phyloP scores from a whole-genome alignment of 2,329 filamentous ascomycete genomes.

The Aspergillus tubingensis region DNA sequence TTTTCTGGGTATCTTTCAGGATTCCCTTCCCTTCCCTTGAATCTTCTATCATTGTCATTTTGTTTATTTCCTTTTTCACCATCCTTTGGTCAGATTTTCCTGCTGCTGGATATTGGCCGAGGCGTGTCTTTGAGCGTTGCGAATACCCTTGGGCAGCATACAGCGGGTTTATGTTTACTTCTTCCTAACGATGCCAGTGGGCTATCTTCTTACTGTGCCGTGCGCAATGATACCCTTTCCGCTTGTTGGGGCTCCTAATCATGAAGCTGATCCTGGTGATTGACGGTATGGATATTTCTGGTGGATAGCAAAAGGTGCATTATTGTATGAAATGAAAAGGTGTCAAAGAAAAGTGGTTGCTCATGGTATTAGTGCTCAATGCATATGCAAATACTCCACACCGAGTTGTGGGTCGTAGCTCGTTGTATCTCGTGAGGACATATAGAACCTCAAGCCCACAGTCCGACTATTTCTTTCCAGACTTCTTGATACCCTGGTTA shows the following conservation, averaged over 20 bases:
- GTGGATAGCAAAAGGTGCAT: not conserved
- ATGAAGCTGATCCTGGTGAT: conserved; percentile 1
- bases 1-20: conserved; percentile 13
- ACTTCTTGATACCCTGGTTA: conserved; percentile 93
- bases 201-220: conserved; percentile 7
- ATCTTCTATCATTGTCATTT: not conserved
- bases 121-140: conserved; percentile 12
- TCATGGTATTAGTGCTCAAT: conserved; percentile 18
- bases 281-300: conserved; percentile 4
- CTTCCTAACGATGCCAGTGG: conserved; percentile 20
- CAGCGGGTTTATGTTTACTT: conserved; percentile 12
- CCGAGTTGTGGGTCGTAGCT: conserved; percentile 24
- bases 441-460: not conserved
- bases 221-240: conserved; percentile 20
- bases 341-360: conserved; percentile 14
- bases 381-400: conserved; percentile 18
- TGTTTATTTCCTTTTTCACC: not conserved
- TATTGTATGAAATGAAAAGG: conserved; percentile 5
- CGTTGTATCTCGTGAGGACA: conserved; percentile 25
- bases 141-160: conserved; percentile 14
- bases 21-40: conserved; percentile 11
- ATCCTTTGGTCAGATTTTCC: conserved; percentile 1
- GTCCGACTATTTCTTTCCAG: conserved; percentile 79
- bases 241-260: conserved; percentile 6
- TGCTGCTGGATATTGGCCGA: conserved; percentile 10